A percentile compares a stretch with the other conserved stretches of the same genome.
Evolutionary conservation across 768 basidiomycete genomes (phyloP).

Genomic region (Tricholoma hemisulphureum): DNA sequence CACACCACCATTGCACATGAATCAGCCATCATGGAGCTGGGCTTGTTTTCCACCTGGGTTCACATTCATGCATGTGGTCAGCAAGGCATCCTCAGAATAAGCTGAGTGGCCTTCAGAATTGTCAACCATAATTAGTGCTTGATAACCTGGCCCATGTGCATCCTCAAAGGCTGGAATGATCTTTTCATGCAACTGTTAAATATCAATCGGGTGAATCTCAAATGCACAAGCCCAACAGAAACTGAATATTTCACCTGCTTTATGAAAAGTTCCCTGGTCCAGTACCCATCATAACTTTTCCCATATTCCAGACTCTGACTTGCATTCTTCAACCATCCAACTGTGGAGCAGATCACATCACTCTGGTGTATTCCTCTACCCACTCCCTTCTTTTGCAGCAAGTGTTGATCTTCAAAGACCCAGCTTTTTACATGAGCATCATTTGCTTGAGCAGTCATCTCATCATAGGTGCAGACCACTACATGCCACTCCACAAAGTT

Average conservation of each 20-base stretch:
- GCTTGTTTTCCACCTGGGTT: slow-evolving; percentile 5
- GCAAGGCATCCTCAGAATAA: background rate
- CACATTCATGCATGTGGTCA: slow-evolving; percentile 25
- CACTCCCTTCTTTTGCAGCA: slow-evolving; percentile 35
- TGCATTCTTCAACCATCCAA: slow-evolving; percentile 30
- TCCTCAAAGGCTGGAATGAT: no score
- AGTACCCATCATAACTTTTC: no score
- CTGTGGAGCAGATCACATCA: slow-evolving; percentile 34
- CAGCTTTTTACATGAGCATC: slow-evolving; percentile 31
- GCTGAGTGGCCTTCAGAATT: background rate
- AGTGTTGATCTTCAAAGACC: slow-evolving; percentile 33
- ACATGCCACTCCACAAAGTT: slow-evolving; percentile 18
- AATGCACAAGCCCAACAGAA: no score
- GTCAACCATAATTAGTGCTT: background rate
- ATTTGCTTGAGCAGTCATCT: slow-evolving; percentile 42
- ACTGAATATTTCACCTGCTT: slow-evolving; percentile 30
- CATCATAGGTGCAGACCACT: slow-evolving; percentile 33
- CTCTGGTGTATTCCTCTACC: slow-evolving; percentile 37
- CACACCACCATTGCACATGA: background rate
- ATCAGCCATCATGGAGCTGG: background rate
- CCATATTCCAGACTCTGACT: no score
- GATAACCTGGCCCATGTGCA: no score
- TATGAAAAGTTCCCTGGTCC: slow-evolving; percentile 20
- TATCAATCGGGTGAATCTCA: no score
- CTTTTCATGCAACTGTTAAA: no score